Conservation (phyloP, 2,329 filamentous ascomycete genomes). For the Pyricularia grisea region DNA sequence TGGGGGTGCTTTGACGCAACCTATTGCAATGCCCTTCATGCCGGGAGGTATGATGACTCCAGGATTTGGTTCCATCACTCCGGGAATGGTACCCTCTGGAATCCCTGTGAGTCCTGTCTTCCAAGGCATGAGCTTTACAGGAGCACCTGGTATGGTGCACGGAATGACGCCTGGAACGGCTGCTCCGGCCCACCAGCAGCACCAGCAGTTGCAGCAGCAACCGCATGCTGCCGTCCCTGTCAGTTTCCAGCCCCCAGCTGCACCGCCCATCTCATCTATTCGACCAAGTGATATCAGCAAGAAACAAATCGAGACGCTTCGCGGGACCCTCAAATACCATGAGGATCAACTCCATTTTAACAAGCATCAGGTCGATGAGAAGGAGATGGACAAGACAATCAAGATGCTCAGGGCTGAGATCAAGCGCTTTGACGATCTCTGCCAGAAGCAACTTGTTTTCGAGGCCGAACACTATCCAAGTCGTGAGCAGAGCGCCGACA, state of each 20-base stretch:
- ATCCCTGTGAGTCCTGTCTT: constrained; percentile 12
- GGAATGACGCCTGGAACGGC: not conserved
- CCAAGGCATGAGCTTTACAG: constrained; percentile 4
- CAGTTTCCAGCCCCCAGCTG: constrained; percentile 16
- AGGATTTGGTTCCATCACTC: constrained; percentile 10
- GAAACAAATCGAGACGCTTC: constrained; percentile 44
- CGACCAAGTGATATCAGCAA: constrained; percentile 50
- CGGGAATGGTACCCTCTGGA: constrained; percentile 14
- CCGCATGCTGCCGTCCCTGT: constrained; percentile 3
- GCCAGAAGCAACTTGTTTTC: constrained; percentile 32
- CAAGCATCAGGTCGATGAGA: constrained; percentile 52
- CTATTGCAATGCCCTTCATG: constrained; percentile 7
- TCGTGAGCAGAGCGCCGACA: constrained; percentile 15
- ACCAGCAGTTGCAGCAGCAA: constrained; percentile 7
- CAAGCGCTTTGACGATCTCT: constrained; percentile 33
- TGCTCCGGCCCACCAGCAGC: constrained; percentile 10
- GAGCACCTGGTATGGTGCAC: constrained; percentile 3
- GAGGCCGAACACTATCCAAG: constrained; percentile 35
- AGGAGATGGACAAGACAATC: constrained; percentile 37
- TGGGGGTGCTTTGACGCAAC: not conserved
- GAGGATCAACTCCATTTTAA: constrained; percentile 53
- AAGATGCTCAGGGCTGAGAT: constrained; percentile 25
- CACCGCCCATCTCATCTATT: constrained; percentile 47
- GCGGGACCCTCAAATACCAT: constrained; percentile 41
- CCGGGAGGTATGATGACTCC: constrained; percentile 11